Evolutionary conservation across 495 filamentous ascomycete species (phyloP).

Genomic region (Choiromyces venosus): DNA sequence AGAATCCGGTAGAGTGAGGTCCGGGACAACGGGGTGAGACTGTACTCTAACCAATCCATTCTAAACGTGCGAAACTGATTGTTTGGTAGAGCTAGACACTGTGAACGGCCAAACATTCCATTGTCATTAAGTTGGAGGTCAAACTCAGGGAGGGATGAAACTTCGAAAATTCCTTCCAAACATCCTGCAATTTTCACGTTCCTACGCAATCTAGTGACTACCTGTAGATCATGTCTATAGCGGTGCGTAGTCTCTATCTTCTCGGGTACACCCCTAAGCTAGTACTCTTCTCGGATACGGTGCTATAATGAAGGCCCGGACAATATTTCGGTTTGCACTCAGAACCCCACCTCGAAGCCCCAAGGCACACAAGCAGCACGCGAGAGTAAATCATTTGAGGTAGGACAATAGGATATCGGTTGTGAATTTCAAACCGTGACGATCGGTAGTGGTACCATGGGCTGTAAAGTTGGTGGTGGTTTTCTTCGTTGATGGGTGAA

Average conservation of each 20-base stretch:
- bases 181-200: not conserved
- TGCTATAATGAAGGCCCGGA: not conserved
- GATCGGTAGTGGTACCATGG: not conserved
- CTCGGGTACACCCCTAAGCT: not conserved
- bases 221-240: not conserved
- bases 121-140: not conserved
- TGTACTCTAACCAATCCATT: not conserved
- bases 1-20: too few species aligned
- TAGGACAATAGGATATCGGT: not conserved
- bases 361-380: not conserved
- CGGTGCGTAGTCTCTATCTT: not conserved
- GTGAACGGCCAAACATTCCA: not conserved
- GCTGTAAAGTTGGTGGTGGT: not conserved
- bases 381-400: not conserved
- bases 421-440: not conserved
- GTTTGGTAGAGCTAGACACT: not conserved
- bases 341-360: not conserved
- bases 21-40: too few species aligned
- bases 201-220: not conserved
- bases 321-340: not conserved
- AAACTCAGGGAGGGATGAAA: not conserved
- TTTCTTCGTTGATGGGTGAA: not conserved
- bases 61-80: not conserved
- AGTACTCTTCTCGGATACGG: not conserved
- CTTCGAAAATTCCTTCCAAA: not conserved